phyloP scores from a whole-genome alignment of 768 basidiomycete genomes.

The Pleurotus sapidus region DNA sequence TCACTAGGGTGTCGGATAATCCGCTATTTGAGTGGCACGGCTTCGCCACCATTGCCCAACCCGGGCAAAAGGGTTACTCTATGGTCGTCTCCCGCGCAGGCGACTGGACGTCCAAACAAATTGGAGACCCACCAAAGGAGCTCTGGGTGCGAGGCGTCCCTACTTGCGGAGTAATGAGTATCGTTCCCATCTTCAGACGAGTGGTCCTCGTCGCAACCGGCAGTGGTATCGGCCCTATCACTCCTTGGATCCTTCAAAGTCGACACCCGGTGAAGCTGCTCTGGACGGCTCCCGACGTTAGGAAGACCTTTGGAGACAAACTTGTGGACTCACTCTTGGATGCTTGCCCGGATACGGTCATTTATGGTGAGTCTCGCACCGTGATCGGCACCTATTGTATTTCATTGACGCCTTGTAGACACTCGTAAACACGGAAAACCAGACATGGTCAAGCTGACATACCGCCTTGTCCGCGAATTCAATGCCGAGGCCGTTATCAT shows the following conservation, averaged over 20 bases:
- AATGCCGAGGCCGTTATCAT: constrained; percentile 39
- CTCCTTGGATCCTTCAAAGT: constrained; percentile 32
- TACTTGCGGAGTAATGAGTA: constrained; percentile 46
- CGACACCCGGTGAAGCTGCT: constrained; percentile 33
- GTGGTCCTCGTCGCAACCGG: constrained; percentile 55
- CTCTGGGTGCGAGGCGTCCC: constrained; percentile 56
- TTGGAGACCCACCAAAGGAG: constrained; percentile 44
- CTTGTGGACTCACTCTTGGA: constrained; percentile 36
- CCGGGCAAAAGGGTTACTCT: constrained; percentile 42
- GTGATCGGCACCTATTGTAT: neutral
- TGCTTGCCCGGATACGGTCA: constrained; percentile 34
- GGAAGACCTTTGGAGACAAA: constrained; percentile 36
- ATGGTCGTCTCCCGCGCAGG: constrained; percentile 53
- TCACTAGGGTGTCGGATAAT: constrained; percentile 22
- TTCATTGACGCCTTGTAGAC: constrained; percentile 16
- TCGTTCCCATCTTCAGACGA: constrained; percentile 46
- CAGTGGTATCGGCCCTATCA: constrained; percentile 47
- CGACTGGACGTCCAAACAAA: constrained; percentile 52
- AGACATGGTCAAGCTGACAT: constrained; percentile 36
- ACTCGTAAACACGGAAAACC: constrained; percentile 35
- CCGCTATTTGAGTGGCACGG: constrained; percentile 51
- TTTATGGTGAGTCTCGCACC: constrained; percentile 21
- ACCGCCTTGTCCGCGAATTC: constrained; percentile 32
- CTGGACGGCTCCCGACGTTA: constrained; percentile 39
- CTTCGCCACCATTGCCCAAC: constrained; percentile 40